phyloP scores from a whole-genome alignment of 306 rosid species.

The Fragaria nilgerrensis region DNA sequence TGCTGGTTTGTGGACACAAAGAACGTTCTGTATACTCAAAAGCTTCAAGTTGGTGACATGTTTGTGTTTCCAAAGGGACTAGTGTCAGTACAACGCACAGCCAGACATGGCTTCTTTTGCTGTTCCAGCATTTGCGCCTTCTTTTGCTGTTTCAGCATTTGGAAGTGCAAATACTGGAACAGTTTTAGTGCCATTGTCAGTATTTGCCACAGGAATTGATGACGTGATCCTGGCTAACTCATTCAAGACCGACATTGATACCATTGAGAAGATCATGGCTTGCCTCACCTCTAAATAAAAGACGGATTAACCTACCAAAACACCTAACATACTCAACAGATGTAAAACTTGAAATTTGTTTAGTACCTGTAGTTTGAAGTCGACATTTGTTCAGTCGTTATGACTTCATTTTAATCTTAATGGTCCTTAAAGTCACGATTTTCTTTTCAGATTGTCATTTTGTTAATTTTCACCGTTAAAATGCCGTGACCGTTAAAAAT shows the following conservation, averaged over 20 bases:
- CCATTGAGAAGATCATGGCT: constrained; percentile 21
- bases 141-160: constrained; percentile 30
- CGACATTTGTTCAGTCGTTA: no score
- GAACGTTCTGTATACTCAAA: constrained; percentile 17
- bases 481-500: no score
- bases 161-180: constrained; percentile 39
- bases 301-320: no score
- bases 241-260: constrained; percentile 26
- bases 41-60: constrained; percentile 25
- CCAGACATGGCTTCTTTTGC: constrained; percentile 18
- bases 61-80: constrained; percentile 42
- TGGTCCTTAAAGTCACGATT: no score
- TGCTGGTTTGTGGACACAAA: constrained; percentile 25
- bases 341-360: no score
- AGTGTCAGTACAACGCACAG: constrained; percentile 25
- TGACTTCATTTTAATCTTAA: no score
- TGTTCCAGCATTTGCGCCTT: constrained; percentile 24
- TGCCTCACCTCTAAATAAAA: neutral
- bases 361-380: no score
- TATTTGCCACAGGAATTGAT: constrained; percentile 27
- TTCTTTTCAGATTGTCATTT: no score
- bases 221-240: constrained; percentile 22
- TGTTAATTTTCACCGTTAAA: no score
- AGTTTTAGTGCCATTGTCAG: constrained; percentile 17
- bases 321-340: no score